Base-by-base conservation (phyloP, 2,329 filamentous ascomycete species). In the Colletotrichum cuscutae region DNA sequence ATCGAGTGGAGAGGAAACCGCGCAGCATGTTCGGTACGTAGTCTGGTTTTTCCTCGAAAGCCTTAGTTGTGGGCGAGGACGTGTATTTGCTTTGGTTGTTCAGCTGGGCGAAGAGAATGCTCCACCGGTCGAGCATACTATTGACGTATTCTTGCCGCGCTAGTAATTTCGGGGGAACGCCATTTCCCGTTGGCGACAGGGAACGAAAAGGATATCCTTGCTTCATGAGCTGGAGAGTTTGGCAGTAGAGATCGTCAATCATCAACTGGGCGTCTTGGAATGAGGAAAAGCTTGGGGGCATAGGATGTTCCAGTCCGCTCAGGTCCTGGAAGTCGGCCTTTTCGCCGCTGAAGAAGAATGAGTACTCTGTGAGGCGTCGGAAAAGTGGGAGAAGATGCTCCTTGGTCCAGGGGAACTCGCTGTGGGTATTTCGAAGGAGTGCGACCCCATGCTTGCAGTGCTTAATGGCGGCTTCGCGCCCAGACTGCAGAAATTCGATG, bases 401-500 rank as follows among this genome's bases (percentile, higher is more conserved):
- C 2, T 63, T 59, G 19, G 58, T 71, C 63, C 71, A 73, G 15
- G 71, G 58, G 13, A 72, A 73, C 28, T 73, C 63, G 24, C 52
- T 56, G 52, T 64, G 30, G 13, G 64, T 72, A 6, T 59, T 61
- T 11, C 42, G 68, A 13, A 73, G 52, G 5, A 73, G 67, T 7
- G 63, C 68, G 11, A 73, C 71, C 11, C 71, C 71, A 15, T 73
- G 71, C 12, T 72, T 73, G 58, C 71, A 73, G 24, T 73, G 71
- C 11, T 42, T 59, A 4, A 73, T 64, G 6, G 71, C 71, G 7
- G 68, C 68, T 24, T 62, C 57, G 9, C 63, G 63, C 11, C 71
- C 71, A 7, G 62, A 62, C n/a, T 62, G 86, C 65, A 90, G 80
- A 74, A 88, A 87, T 77, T 89, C 88, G 61, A 89, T 84, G 74